phyloP scores from a whole-genome alignment of 768 basidiomycete genomes.

The Lepiota subincarnata region DNA sequence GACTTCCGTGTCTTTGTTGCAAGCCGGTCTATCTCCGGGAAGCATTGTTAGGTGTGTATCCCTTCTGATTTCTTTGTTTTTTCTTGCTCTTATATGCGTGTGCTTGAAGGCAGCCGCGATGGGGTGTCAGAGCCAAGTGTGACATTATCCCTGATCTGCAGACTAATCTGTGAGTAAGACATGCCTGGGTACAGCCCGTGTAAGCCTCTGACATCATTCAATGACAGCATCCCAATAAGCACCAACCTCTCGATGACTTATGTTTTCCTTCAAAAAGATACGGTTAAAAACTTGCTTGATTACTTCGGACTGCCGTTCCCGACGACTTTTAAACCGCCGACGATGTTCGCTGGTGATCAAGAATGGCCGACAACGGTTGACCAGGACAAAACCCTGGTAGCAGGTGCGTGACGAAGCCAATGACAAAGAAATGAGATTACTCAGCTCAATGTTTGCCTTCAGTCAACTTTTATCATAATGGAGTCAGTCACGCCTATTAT shows the following conservation, averaged over 20 bases:
- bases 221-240: conserved; percentile 8
- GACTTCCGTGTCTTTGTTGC: conserved; percentile 2
- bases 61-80: conserved; percentile 28
- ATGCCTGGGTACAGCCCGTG: not conserved
- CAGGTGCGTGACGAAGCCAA: conserved; percentile 9
- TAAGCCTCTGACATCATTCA: not conserved
- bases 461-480: conserved; percentile 33
- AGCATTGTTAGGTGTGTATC: conserved; percentile 17
- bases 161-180: conserved; percentile 27
- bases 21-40: conserved; percentile 1
- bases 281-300: conserved; percentile 27
- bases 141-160: conserved; percentile 25
- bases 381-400: conserved; percentile 18
- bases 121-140: conserved; percentile 38
- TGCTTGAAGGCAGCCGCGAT: conserved; percentile 29
- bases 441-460: not conserved
- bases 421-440: not conserved
- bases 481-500: conserved; percentile 26
- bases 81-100: conserved; percentile 13
- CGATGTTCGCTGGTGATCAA: not conserved
- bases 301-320: conserved; percentile 29
- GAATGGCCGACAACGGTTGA: conserved; percentile 20
- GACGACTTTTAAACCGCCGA: not conserved
- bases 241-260: conserved; percentile 22
- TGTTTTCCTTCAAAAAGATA: conserved; percentile 31